Evolutionary conservation across 495 filamentous ascomycete species (phyloP).

Genomic region (Xylaria telfairii): DNA sequence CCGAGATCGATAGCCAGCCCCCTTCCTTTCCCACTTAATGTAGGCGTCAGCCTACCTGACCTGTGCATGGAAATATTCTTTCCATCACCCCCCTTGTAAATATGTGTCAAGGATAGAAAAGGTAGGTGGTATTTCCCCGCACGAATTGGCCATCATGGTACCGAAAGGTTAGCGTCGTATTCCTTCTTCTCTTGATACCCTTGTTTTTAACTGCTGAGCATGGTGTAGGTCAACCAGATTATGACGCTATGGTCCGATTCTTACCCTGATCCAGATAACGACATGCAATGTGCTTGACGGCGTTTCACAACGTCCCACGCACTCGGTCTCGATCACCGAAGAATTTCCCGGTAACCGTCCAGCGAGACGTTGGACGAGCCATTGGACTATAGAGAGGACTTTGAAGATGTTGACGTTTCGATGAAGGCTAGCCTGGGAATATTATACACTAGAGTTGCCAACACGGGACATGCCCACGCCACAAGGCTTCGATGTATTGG

Average conservation of each 20-base stretch:
- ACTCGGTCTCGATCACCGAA: background rate
- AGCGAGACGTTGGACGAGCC: background rate
- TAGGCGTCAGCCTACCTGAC: background rate
- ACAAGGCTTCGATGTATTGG: conserved; percentile 2
- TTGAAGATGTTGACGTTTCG: background rate
- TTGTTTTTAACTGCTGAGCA: background rate
- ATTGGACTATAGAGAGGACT: background rate
- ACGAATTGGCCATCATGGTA: background rate
- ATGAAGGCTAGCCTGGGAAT: background rate
- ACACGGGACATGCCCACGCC: conserved; percentile 4
- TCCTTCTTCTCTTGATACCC: background rate
- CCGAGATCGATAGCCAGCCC: background rate
- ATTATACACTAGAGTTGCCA: background rate
- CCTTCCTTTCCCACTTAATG: background rate
- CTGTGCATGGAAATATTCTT: background rate
- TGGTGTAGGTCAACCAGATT: background rate
- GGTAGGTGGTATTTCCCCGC: conserved; percentile 16
- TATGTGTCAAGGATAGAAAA: conserved; percentile 14
- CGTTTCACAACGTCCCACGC: background rate
- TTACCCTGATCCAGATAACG: background rate
- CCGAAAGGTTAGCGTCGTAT: background rate
- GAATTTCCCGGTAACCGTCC: background rate
- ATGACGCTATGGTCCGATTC: conserved; percentile 10
- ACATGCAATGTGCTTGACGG: background rate
- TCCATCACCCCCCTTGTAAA: background rate